Percentiles rank a stretch among this genome's conserved stretches.
These are phyloP conservation scores for Cutaneotrichosporon curvatum DNA, from an alignment of 1,284 basidiomycete genomes.

Conservation along the genomic window DNA sequence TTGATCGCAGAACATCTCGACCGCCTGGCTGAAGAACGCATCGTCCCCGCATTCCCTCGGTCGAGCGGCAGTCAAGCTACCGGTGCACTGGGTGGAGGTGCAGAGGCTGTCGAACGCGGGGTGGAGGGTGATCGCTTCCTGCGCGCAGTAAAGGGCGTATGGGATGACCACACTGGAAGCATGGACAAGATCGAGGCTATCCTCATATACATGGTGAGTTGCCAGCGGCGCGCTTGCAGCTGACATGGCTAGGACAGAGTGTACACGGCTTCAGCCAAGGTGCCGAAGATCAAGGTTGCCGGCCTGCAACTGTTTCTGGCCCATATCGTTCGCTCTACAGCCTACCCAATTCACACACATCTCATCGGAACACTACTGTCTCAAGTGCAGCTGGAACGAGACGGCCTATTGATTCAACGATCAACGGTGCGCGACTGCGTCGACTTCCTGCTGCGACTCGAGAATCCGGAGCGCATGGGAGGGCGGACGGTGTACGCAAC, in stretches of 20 bases:
- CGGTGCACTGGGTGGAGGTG: slow-evolving; percentile 33
- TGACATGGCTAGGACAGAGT: slow-evolving; percentile 61
- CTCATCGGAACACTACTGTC: slow-evolving; percentile 73
- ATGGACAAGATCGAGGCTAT: slow-evolving; percentile 87
- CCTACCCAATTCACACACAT: slow-evolving; percentile 69
- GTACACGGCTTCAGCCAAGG: slow-evolving; percentile 62
- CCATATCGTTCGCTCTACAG: slow-evolving; percentile 63
- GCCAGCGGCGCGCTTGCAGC: not conserved
- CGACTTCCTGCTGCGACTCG: slow-evolving; percentile 60
- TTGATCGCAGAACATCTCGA: slow-evolving; percentile 80
- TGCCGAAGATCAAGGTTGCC: slow-evolving; percentile 74
- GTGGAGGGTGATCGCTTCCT: slow-evolving; percentile 75
- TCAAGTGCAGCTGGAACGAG: slow-evolving; percentile 84
- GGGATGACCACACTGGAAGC: slow-evolving; percentile 89
- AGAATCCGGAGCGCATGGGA: slow-evolving; percentile 47
- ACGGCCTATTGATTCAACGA: slow-evolving; percentile 84
- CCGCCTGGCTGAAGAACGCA: slow-evolving; percentile 64
- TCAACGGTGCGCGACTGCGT: slow-evolving; percentile 85
- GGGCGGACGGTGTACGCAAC: slow-evolving; percentile 66
- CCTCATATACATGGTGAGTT: slow-evolving; percentile 86
- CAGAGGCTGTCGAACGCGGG: slow-evolving; percentile 37
- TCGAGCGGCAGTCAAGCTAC: slow-evolving; percentile 34
- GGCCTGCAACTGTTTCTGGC: slow-evolving; percentile 76
- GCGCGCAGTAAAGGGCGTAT: slow-evolving; percentile 74
- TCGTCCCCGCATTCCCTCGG: slow-evolving; percentile 75